Evolutionary conservation across 176 grass and related monocot species (phyloP).

Genomic region (Lolium multiflorum): DNA sequence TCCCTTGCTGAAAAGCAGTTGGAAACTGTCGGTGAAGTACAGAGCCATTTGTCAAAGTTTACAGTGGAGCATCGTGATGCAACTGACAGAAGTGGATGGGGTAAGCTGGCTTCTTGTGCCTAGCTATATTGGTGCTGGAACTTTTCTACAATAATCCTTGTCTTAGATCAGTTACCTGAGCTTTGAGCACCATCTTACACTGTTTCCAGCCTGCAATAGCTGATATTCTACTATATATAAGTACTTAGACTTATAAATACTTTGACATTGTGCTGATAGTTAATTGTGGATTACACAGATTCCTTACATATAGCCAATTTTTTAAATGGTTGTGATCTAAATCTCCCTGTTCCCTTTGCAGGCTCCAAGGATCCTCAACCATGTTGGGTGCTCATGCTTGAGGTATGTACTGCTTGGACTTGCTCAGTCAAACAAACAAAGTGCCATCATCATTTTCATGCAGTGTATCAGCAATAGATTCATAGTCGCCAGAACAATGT

Average conservation of each 20-base stretch:
- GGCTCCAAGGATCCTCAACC: slow-evolving; percentile 61
- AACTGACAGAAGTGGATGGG: slow-evolving; percentile 87
- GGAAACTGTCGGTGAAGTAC: slow-evolving; percentile 86
- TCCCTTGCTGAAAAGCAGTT: slow-evolving; percentile 91
- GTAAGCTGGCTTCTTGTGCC: slow-evolving; percentile 55
- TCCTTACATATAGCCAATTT: not conserved
- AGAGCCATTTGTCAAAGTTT: slow-evolving; percentile 89
- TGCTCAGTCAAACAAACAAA: slow-evolving; percentile 13
- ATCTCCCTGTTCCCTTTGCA: slow-evolving; percentile 39
- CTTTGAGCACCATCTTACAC: slow-evolving; percentile 14
- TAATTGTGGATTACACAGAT: not conserved
- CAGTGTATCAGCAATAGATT: slow-evolving; percentile 12
- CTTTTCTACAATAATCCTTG: not conserved
- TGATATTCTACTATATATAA: not conserved
- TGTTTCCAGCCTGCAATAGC: slow-evolving; percentile 21
- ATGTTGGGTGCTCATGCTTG: slow-evolving; percentile 98
- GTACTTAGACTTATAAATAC: not conserved
- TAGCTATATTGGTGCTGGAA: not conserved
- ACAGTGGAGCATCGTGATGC: slow-evolving; percentile 84
- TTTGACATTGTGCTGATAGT: not conserved
- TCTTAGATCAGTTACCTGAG: not conserved
- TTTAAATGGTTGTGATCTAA: slow-evolving; percentile 34
- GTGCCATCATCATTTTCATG: slow-evolving; percentile 15
- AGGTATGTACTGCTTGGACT: slow-evolving; percentile 58
- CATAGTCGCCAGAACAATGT: not conserved